Percentiles rank a stretch among this genome's conserved stretches.
These are phyloP conservation scores for Fusarium mangiferae DNA, from an alignment of 2,329 filamentous ascomycete genomes.

Conservation along the genomic window DNA sequence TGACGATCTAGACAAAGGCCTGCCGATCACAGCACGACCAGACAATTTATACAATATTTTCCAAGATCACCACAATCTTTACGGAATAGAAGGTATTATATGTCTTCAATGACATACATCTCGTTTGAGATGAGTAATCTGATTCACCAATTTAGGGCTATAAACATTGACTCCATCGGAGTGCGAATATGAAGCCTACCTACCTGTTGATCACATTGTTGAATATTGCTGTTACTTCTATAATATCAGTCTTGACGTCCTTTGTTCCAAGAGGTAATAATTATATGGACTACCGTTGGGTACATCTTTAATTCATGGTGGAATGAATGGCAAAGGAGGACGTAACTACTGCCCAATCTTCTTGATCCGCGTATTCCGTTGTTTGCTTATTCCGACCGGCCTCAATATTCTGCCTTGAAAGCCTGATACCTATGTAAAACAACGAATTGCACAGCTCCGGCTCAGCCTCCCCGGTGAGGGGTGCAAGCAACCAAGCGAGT, in stretches of 20 bases:
- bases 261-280: background rate
- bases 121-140: constrained; percentile 8
- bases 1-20: constrained; percentile 21
- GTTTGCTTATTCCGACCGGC: constrained; percentile 28
- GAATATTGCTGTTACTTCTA: background rate
- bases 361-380: constrained; percentile 15
- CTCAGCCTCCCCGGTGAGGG: constrained; percentile 37
- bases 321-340: background rate
- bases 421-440: constrained; percentile 20
- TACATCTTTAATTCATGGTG: background rate
- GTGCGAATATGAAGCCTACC: background rate
- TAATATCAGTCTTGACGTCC: background rate
- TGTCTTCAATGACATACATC: constrained; percentile 1
- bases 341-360: constrained; percentile 16
- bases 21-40: constrained; percentile 23
- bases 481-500: constrained; percentile 26
- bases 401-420: constrained; percentile 22
- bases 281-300: background rate
- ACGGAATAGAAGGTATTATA: background rate
- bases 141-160: constrained; percentile 1
- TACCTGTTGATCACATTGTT: background rate
- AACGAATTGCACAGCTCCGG: constrained; percentile 30
- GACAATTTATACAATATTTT: constrained; percentile 9
- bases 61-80: background rate
- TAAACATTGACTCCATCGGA: constrained; percentile 11